These are phyloP conservation scores for Citrus mangshanensis DNA, from an alignment of 345 rosid species.

Conservation along the genomic window DNA sequence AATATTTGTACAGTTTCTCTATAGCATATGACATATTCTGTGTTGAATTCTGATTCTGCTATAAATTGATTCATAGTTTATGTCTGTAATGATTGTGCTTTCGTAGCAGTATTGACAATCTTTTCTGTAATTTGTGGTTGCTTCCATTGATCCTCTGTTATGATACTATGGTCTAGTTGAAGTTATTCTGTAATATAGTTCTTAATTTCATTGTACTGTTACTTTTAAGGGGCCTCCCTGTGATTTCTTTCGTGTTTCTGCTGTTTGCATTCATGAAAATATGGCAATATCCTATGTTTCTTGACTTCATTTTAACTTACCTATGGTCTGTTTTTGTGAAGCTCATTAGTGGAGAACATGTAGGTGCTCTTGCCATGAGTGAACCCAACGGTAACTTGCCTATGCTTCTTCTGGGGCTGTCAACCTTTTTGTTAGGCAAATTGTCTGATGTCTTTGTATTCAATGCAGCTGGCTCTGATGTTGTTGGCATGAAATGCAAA, in stretches of 20 bases:
- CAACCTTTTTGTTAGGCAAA: constrained; percentile 1
- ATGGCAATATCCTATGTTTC: neutral
- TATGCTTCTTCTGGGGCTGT: neutral
- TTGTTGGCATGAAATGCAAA: constrained; percentile 95
- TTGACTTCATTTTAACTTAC: constrained; percentile 15
- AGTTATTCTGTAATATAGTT: neutral
- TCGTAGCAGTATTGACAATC: neutral
- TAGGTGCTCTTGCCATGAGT: constrained; percentile 98
- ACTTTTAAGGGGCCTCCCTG: neutral
- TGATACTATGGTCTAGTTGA: neutral
- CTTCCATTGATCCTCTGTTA: neutral
- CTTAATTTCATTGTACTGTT: neutral
- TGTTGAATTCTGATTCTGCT: neutral
- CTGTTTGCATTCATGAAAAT: too few species aligned
- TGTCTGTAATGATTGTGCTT: neutral
- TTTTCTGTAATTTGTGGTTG: neutral
- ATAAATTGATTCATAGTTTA: neutral
- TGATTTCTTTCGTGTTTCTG: neutral
- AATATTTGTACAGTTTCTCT: neutral
- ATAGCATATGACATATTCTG: neutral
- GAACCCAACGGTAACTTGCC: constrained; percentile 82
- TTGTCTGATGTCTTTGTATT: constrained; percentile 2
- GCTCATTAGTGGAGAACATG: constrained; percentile 96
- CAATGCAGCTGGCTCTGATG: constrained; percentile 80
- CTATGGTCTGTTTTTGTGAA: constrained; percentile 33